Conservation (phyloP, 2,329 filamentous ascomycete species). For the Setomelanomma holmii region DNA sequence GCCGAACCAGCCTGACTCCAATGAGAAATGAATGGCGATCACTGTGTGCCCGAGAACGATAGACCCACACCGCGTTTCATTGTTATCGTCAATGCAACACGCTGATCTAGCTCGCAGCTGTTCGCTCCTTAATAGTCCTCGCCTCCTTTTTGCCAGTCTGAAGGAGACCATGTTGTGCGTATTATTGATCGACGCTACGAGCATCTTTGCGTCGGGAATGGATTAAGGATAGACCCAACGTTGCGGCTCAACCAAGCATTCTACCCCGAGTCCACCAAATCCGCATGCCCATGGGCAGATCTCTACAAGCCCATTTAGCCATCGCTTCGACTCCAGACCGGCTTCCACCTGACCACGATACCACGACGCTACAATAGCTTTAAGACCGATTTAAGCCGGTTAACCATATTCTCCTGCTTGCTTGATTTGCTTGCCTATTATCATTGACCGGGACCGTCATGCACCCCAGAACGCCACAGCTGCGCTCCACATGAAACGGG, state of each 20-base stretch:
- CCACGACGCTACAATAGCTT: slow-evolving; percentile 10
- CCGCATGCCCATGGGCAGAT: slow-evolving; percentile 6
- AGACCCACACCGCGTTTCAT: slow-evolving; percentile 5
- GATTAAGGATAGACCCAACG: not conserved
- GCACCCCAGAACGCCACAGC: slow-evolving; percentile 42
- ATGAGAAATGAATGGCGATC: too few species aligned
- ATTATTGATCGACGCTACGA: too few species aligned
- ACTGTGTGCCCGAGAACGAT: not conserved
- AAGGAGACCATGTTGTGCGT: too few species aligned
- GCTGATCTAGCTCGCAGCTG: not conserved
- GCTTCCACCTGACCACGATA: slow-evolving; percentile 15
- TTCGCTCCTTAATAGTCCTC: too few species aligned
- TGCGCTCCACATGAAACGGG: slow-evolving; percentile 24
- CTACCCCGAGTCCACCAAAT: slow-evolving; percentile 13
- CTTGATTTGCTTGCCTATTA: slow-evolving; percentile 30
- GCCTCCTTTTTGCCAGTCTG: too few species aligned
- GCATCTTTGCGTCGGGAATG: too few species aligned
- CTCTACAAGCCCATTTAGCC: slow-evolving; percentile 32
- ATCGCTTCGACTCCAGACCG: slow-evolving; percentile 16
- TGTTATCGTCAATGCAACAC: not conserved
- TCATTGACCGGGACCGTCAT: slow-evolving; percentile 28
- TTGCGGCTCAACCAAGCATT: slow-evolving; percentile 16
- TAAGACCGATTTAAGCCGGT: slow-evolving; percentile 14
- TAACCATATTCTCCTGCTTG: slow-evolving; percentile 2
- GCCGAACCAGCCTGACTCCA: too few species aligned